Evolutionary conservation across 139 green algal species (phyloP).

Genomic region (Picochlorum sp.): DNA sequence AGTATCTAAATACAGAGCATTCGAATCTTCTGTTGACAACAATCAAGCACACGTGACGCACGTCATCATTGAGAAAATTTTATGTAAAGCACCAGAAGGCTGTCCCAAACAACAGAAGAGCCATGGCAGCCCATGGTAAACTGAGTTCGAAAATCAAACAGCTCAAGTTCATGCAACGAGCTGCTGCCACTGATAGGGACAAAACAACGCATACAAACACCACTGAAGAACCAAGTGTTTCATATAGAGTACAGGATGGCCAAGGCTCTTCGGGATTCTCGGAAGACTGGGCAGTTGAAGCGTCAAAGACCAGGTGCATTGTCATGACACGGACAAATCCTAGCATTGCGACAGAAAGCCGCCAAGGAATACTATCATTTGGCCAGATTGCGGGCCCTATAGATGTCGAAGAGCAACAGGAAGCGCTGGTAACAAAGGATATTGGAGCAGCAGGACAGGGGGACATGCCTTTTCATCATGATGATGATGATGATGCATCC

Average conservation of each 20-base stretch:
- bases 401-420: not conserved
- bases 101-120: too few species aligned
- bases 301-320: not conserved
- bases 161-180: not conserved
- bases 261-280: too few species aligned
- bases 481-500: too few species aligned
- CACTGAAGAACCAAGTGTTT: not conserved
- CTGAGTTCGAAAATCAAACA: not conserved
- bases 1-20: too few species aligned
- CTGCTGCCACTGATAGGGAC: not conserved
- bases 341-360: not conserved
- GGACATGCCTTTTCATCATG: not conserved
- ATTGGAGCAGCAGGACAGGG: not conserved
- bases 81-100: too few species aligned
- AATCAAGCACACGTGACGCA: too few species aligned
- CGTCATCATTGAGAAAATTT: too few species aligned
- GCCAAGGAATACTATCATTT: not conserved
- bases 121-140: not conserved
- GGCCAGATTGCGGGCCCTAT: not conserved
- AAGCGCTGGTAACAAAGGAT: not conserved
- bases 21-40: too few species aligned
- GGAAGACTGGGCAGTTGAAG: not conserved
- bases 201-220: too few species aligned
- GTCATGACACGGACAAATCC: not conserved
- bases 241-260: not conserved